Evolutionary conservation across 306 rosid genomes (phyloP).

Genomic region (Trichosanthes truncata): DNA sequence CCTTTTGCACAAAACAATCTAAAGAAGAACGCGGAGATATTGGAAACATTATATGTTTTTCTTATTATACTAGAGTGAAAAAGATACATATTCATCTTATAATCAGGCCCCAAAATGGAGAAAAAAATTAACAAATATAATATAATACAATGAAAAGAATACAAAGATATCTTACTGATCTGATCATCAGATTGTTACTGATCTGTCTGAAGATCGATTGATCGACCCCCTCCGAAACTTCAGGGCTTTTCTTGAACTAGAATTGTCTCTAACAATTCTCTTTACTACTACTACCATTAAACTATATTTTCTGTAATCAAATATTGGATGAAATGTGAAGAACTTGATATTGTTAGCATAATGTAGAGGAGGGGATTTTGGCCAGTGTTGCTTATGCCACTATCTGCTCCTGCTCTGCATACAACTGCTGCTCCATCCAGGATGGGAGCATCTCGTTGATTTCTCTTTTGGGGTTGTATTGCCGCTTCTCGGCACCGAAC

Average conservation of each 20-base stretch:
- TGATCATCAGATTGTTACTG: constrained; percentile 23
- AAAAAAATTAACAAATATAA: constrained; percentile 48
- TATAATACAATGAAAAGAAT: constrained; percentile 35
- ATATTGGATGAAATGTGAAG: constrained; percentile 30
- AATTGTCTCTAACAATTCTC: constrained; percentile 17
- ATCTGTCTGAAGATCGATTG: constrained; percentile 15
- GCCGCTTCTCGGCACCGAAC: constrained; percentile 39
- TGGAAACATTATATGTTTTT: background rate
- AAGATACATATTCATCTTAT: background rate
- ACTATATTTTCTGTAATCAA: constrained; percentile 21
- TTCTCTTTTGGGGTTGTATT: constrained; percentile 43
- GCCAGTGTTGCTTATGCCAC: constrained; percentile 48
- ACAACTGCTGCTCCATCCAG: constrained; percentile 87
- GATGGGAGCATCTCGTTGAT: constrained; percentile 52
- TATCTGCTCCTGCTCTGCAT: constrained; percentile 85
- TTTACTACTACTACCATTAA: constrained; percentile 6
- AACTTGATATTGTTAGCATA: constrained; percentile 43
- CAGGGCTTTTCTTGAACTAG: constrained; percentile 32
- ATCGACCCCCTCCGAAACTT: background rate
- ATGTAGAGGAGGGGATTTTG: constrained; percentile 27
- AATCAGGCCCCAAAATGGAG: constrained; percentile 13
- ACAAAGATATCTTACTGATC: constrained; percentile 21
- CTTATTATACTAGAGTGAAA: background rate
- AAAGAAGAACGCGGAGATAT: background rate
- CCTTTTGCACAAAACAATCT: background rate